Conservation (phyloP, 1,139 yeast genomes). For the Debaryomycetaceae sp. region DNA sequence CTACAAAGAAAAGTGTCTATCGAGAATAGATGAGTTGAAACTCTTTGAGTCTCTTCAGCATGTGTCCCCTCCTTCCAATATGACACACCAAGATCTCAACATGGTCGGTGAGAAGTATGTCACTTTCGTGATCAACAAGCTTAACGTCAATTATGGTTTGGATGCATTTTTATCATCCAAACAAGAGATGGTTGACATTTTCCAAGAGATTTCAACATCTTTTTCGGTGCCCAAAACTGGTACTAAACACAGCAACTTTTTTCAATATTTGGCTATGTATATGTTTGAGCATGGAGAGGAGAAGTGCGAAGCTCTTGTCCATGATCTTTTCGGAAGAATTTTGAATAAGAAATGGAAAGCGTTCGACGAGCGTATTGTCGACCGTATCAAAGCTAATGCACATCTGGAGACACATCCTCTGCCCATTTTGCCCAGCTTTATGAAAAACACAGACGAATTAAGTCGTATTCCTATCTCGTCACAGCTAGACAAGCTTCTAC, state of each 20-base stretch:
- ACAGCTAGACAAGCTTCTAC: conserved; percentile 10
- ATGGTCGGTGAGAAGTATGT: conserved; percentile 9
- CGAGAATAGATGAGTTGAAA: background rate
- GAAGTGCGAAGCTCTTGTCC: background rate
- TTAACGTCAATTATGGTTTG: conserved; percentile 9
- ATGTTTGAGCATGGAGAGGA: background rate
- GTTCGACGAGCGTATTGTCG: background rate
- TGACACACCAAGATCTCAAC: background rate
- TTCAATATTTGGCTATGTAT: background rate
- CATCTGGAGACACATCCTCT: background rate
- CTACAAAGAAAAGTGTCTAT: background rate
- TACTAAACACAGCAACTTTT: background rate
- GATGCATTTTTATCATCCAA: conserved; percentile 12
- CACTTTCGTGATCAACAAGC: conserved; percentile 6
- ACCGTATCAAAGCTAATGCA: background rate
- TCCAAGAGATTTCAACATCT: background rate
- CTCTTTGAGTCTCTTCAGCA: background rate
- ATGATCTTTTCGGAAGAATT: background rate
- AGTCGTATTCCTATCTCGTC: conserved; percentile 1
- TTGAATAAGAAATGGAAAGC: background rate
- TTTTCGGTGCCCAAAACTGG: background rate
- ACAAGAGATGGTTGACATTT: conserved; percentile 7
- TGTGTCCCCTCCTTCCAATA: background rate
- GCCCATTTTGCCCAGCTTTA: background rate
- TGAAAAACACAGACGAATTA: background rate